Conservation (phyloP, 192 early-diverging fungal genomes). For the Tieghemiomyces parasiticus region DNA sequence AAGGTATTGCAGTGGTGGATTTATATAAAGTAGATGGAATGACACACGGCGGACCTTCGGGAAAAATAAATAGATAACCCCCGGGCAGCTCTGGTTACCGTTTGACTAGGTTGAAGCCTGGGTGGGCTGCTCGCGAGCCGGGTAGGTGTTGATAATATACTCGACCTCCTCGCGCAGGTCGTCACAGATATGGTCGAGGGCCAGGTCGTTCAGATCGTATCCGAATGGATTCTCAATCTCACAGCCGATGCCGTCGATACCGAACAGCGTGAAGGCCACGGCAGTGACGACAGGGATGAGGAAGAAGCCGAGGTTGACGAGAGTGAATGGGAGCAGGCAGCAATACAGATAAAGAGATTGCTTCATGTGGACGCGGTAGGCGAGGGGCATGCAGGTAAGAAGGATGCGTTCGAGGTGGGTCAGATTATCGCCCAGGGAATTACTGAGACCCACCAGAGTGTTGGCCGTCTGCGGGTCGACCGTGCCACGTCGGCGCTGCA, state of each 20-base stretch:
- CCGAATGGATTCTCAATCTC: conserved; percentile 37
- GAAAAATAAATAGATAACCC: too few relatives aligned
- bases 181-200: conserved; percentile 33
- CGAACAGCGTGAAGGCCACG: conserved; percentile 30
- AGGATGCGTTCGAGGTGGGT: conserved; percentile 52
- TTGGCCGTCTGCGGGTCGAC: conserved; percentile 31
- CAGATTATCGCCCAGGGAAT: conserved; percentile 37
- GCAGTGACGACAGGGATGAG: conserved; percentile 24
- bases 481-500: conserved; percentile 17
- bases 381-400: conserved; percentile 56
- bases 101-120: too few relatives aligned
- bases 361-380: conserved; percentile 64
- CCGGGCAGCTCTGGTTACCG: too few relatives aligned
- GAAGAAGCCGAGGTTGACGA: conserved; percentile 10
- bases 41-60: too few relatives aligned
- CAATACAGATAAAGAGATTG: conserved; percentile 58
- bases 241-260: conserved; percentile 31
- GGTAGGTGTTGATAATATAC: conserved; percentile 23
- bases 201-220: conserved; percentile 38
- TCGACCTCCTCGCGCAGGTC: conserved; percentile 37
- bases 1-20: too few relatives aligned
- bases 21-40: too few relatives aligned
- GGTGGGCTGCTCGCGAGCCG: neutral
- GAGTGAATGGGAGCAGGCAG: conserved; percentile 13
- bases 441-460: conserved; percentile 30